Conservation (phyloP, 2,329 filamentous ascomycete genomes). For the Aspergillus sp. region DNA sequence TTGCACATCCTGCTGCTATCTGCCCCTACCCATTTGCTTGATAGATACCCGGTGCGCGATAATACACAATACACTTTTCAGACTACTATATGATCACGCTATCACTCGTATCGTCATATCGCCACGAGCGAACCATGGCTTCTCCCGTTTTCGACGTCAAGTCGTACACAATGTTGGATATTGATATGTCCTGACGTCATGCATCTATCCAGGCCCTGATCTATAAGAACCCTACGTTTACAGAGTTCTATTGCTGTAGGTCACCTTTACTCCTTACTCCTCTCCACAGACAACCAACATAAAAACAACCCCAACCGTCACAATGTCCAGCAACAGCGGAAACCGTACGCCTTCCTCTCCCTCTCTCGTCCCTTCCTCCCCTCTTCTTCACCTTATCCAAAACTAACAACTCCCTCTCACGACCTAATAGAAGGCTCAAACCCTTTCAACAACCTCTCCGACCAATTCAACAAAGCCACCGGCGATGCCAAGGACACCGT, state of each 20-base stretch:
- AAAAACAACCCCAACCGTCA: too few relatives aligned
- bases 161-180: background rate
- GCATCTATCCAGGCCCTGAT: background rate
- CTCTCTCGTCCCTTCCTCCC: background rate
- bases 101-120: background rate
- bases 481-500: background rate
- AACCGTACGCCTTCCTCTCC: background rate
- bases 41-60: constrained; percentile 25
- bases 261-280: background rate
- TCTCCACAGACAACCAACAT: background rate
- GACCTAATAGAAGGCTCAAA: background rate
- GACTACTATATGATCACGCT: background rate
- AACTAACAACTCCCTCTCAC: background rate
- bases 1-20: constrained; percentile 4
- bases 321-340: background rate
- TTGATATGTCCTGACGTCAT: background rate
- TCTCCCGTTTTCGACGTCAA: background rate
- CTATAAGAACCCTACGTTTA: background rate
- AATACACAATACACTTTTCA: constrained; percentile 1
- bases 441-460: background rate
- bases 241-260: background rate
- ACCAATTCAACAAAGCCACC: background rate
- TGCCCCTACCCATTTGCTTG: constrained; percentile 8
- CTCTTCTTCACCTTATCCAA: background rate
- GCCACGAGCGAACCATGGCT: background rate